Evolutionary conservation across 768 basidiomycete species (phyloP).

Genomic region (Suillus subalutaceus): DNA sequence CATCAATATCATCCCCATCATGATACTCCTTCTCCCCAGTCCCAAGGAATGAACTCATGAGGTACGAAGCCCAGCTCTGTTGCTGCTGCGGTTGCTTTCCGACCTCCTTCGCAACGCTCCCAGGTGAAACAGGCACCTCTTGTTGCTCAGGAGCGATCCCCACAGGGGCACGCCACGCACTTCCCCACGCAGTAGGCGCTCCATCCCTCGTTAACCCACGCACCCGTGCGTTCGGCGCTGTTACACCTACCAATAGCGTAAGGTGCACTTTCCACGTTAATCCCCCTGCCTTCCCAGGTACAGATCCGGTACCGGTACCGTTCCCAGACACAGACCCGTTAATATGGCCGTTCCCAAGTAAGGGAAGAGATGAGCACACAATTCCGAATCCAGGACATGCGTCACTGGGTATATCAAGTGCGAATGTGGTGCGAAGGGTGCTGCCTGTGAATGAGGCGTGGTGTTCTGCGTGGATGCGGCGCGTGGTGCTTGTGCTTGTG

Average conservation of each 20-base stretch:
- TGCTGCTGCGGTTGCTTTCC: neutral
- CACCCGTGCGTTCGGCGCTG: slow-evolving; percentile 44
- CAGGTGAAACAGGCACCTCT: neutral
- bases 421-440: slow-evolving; percentile 79
- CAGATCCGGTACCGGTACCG: slow-evolving; percentile 9
- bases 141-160: slow-evolving; percentile 67
- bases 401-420: slow-evolving; percentile 91
- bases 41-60: slow-evolving; percentile 43
- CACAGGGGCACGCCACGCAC: slow-evolving; percentile 59
- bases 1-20: slow-evolving; percentile 53
- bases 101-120: neutral
- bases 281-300: slow-evolving; percentile 53
- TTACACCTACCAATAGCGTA: slow-evolving; percentile 81
- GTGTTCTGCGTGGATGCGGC: slow-evolving; percentile 84
- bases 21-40: slow-evolving; percentile 54
- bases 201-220: slow-evolving; percentile 60
- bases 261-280: slow-evolving; percentile 90
- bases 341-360: neutral
- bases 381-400: slow-evolving; percentile 78
- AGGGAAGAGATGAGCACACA: slow-evolving; percentile 8
- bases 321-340: neutral
- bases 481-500: slow-evolving; percentile 40
- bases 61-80: slow-evolving; percentile 41
- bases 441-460: slow-evolving; percentile 76
- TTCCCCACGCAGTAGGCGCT: slow-evolving; percentile 70